Conservation (phyloP, 2,329 filamentous ascomycete genomes). For the Trichoderma cornu-damae region DNA sequence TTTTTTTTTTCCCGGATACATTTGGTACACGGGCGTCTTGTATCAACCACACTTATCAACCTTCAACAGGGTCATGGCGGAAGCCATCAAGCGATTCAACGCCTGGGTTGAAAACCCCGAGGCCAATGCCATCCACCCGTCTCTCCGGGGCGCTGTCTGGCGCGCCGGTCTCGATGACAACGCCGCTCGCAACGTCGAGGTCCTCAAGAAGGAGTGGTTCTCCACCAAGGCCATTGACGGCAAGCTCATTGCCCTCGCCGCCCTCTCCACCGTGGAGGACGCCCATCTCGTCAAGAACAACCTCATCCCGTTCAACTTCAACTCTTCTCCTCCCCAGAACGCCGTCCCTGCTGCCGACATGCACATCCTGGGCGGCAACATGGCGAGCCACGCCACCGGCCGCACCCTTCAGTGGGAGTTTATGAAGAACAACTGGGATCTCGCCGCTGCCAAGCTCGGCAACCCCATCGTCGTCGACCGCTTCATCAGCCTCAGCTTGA, state of each 20-base stretch:
- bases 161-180: conserved; percentile 67
- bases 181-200: conserved; percentile 62
- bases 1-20: too few species aligned
- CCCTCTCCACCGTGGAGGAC: conserved; percentile 70
- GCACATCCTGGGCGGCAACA: conserved; percentile 69
- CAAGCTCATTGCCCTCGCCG: conserved; percentile 75
- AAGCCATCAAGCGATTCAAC: conserved; percentile 74
- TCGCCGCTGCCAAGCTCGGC: conserved; percentile 63
- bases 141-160: conserved; percentile 75
- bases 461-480: conserved; percentile 89
- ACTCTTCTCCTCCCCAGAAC: conserved; percentile 51
- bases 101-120: conserved; percentile 69
- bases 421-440: conserved; percentile 76
- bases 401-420: conserved; percentile 79
- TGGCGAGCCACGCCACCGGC: conserved; percentile 68
- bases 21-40: too few species aligned
- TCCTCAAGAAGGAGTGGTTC: conserved; percentile 79
- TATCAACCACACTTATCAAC: background rate
- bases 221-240: conserved; percentile 82
- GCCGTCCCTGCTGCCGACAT: conserved; percentile 82
- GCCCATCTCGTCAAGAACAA: conserved; percentile 58
- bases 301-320: conserved; percentile 75
- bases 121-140: conserved; percentile 67
- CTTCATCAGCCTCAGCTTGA: conserved; percentile 73
- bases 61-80: conserved; percentile 54